Evolutionary conservation across 768 basidiomycete species (phyloP).

Genomic region (Sporobolomyces roseus): DNA sequence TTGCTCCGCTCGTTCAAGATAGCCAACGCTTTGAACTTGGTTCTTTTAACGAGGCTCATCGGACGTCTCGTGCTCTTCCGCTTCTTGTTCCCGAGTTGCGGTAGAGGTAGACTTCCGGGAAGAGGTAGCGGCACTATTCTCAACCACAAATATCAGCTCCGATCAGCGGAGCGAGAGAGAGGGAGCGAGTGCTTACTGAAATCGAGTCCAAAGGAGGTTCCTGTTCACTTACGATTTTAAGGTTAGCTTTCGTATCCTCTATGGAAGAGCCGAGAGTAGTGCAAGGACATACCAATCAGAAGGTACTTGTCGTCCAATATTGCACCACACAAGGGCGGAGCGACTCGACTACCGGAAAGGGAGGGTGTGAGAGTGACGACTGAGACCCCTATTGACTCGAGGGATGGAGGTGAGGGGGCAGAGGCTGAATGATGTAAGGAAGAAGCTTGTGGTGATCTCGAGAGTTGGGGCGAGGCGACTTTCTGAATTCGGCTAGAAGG

Average conservation of each 20-base stretch:
- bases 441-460: background rate
- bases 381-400: slow-evolving; percentile 21
- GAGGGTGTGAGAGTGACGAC: slow-evolving; percentile 31
- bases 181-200: too few relatives aligned
- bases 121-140: slow-evolving; percentile 43
- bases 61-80: slow-evolving; percentile 39
- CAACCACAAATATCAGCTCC: too few relatives aligned
- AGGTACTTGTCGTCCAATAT: slow-evolving; percentile 44
- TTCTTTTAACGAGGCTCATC: slow-evolving; percentile 43
- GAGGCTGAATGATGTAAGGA: too few relatives aligned
- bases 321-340: slow-evolving; percentile 44
- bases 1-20: slow-evolving; percentile 42
- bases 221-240: background rate
- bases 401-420: background rate
- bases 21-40: slow-evolving; percentile 41
- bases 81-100: slow-evolving; percentile 25
- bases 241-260: background rate
- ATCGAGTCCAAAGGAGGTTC: slow-evolving; percentile 42
- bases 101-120: slow-evolving; percentile 31
- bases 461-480: background rate
- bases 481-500: background rate
- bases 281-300: slow-evolving; percentile 36
- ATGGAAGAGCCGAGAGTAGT: background rate
- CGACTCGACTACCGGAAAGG: slow-evolving; percentile 24
- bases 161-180: too few relatives aligned